Conservation (phyloP, 805 yeast species). For the Pichia deserticola region DNA sequence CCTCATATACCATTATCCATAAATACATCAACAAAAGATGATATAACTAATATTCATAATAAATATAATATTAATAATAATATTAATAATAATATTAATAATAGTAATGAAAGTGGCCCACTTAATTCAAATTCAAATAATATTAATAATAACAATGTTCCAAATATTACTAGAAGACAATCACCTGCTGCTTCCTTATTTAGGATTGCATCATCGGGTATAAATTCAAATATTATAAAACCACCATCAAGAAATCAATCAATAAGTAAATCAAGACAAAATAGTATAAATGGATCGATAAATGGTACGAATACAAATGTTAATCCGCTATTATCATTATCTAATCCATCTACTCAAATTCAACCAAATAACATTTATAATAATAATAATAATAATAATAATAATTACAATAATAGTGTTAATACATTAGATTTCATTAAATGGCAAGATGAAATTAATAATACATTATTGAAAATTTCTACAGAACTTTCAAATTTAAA, state of each 20-base stretch:
- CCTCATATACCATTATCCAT: too few relatives aligned
- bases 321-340: too few relatives aligned
- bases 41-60: too few relatives aligned
- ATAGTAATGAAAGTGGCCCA: too few relatives aligned
- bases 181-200: constrained; percentile 30
- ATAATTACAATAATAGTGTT: background rate
- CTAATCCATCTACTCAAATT: too few relatives aligned
- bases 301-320: too few relatives aligned
- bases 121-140: too few relatives aligned
- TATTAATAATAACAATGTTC: background rate
- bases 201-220: constrained; percentile 25
- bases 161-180: constrained; percentile 6
- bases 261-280: constrained; percentile 13
- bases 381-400: background rate
- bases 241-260: constrained; percentile 25
- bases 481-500: constrained; percentile 29
- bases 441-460: constrained; percentile 50
- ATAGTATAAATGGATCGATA: constrained; percentile 5
- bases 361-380: background rate
- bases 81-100: too few relatives aligned
- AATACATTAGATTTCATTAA: constrained; percentile 33
- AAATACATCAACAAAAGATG: too few relatives aligned
- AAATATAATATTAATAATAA: too few relatives aligned
- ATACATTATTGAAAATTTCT: constrained; percentile 37
- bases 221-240: constrained; percentile 21